These are phyloP conservation scores for Scheffersomyces quercinus DNA, from an alignment of 1,139 yeast genomes.

Conservation along the genomic window DNA sequence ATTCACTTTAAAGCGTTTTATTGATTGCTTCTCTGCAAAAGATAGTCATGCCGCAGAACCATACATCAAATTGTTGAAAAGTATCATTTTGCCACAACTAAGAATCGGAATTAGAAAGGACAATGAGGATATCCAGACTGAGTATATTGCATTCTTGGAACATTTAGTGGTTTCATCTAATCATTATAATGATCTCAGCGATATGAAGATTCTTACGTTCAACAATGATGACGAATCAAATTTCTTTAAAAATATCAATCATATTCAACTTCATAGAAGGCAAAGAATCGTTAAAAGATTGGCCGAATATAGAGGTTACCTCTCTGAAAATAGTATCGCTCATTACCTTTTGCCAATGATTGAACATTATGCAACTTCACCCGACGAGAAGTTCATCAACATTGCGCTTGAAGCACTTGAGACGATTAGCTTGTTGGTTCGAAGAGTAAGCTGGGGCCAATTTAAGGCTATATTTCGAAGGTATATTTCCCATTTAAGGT, in stretches of 20 bases:
- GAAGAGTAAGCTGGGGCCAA: slow-evolving; percentile 74
- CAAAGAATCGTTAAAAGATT: slow-evolving; percentile 76
- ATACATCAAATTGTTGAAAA: slow-evolving; percentile 50
- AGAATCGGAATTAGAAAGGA: slow-evolving; percentile 66
- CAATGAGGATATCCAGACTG: slow-evolving; percentile 66
- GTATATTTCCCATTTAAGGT: slow-evolving; percentile 57
- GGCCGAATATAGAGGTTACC: slow-evolving; percentile 33
- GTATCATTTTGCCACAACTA: slow-evolving; percentile 63
- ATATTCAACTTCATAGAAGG: slow-evolving; percentile 84
- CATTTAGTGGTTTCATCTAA: slow-evolving; percentile 57
- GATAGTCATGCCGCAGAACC: slow-evolving; percentile 33
- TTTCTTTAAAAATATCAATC: slow-evolving; percentile 78
- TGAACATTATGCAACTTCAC: slow-evolving; percentile 67
- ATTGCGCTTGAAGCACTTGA: slow-evolving; percentile 72
- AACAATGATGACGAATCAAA: slow-evolving; percentile 81
- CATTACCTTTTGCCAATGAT: slow-evolving; percentile 83
- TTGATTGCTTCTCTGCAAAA: slow-evolving; percentile 55
- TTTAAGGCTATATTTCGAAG: slow-evolving; percentile 74
- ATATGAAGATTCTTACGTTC: slow-evolving; percentile 64
- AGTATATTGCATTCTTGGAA: slow-evolving; percentile 66
- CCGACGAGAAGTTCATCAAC: slow-evolving; percentile 65
- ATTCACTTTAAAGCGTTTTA: slow-evolving; percentile 60
- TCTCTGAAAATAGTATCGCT: slow-evolving; percentile 63
- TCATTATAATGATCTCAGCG: slow-evolving; percentile 57
- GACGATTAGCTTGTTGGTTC: slow-evolving; percentile 61